A percentile compares a stretch with the other conserved stretches of the same genome.
Evolutionary conservation across 495 filamentous ascomycete genomes (phyloP).

Genomic region (Aeminium ludgeri): DNA sequence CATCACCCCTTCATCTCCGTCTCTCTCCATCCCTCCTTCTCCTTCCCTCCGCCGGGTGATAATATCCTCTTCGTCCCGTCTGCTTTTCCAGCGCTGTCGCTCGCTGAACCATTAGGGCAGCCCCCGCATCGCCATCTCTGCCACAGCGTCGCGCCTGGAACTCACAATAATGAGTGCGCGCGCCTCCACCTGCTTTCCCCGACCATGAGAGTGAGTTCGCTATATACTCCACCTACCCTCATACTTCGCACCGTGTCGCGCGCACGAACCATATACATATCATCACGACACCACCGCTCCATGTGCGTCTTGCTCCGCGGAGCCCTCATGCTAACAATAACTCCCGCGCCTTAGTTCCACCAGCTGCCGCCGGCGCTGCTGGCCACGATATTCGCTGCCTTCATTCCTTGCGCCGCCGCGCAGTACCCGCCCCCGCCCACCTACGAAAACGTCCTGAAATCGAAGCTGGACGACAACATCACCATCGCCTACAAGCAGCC

Average conservation of each 20-base stretch:
- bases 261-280: neutral
- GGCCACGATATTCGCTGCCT: conserved; percentile 6
- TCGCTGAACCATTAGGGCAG: too few relatives aligned
- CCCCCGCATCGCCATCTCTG: too few relatives aligned
- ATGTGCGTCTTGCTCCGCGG: neutral
- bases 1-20: neutral
- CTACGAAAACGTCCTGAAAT: conserved; percentile 35
- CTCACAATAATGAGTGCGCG: neutral
- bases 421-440: conserved; percentile 18
- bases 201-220: conserved; percentile 1
- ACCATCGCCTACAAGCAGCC: conserved; percentile 44
- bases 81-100: too few relatives aligned
- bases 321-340: too few relatives aligned
- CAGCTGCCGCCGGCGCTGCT: conserved; percentile 8
- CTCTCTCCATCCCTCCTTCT: neutral
- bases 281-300: too few relatives aligned
- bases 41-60: too few relatives aligned
- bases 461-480: conserved; percentile 40
- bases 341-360: conserved; percentile 2
- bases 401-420: neutral
- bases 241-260: too few relatives aligned
- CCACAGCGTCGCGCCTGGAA: neutral
- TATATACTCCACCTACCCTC: neutral
- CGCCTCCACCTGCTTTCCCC: neutral
- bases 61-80: too few relatives aligned